phyloP scores from a whole-genome alignment of 805 yeast genomes.

The Torulaspora maleeae region DNA sequence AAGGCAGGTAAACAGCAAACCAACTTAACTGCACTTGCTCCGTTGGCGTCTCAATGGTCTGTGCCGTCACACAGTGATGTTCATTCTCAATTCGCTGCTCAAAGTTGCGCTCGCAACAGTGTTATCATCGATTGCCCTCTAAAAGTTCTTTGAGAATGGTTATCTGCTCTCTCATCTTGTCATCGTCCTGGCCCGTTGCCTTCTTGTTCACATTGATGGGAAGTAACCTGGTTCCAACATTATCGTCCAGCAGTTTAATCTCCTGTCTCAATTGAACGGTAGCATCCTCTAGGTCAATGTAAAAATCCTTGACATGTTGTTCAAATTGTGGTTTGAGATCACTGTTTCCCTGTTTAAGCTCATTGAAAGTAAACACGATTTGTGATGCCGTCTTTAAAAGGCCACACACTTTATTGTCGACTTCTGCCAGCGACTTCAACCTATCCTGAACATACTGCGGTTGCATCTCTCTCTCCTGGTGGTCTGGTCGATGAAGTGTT shows the following conservation, averaged over 20 bases:
- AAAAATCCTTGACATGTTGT: constrained; percentile 27
- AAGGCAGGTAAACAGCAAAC: too few relatives aligned
- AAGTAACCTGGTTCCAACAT: constrained; percentile 29
- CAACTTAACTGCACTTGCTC: too few relatives aligned
- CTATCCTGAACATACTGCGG: constrained; percentile 32
- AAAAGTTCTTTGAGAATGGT: constrained; percentile 15
- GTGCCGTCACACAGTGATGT: too few relatives aligned
- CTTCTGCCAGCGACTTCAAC: constrained; percentile 24
- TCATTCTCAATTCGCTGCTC: too few relatives aligned
- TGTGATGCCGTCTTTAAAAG: constrained; percentile 31
- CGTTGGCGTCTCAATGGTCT: too few relatives aligned
- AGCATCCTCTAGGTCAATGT: constrained; percentile 24
- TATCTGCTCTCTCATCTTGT: constrained; percentile 30
- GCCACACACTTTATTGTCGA: constrained; percentile 27
- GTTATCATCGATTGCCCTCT: background rate
- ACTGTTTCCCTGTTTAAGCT: constrained; percentile 31
- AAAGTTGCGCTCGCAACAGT: too few relatives aligned
- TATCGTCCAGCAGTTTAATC: constrained; percentile 30
- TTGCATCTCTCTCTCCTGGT: constrained; percentile 18
- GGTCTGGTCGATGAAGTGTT: background rate
- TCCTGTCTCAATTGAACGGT: constrained; percentile 25
- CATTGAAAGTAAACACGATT: constrained; percentile 30
- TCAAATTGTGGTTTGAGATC: constrained; percentile 30
- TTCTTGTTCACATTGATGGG: constrained; percentile 33
- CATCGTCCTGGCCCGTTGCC: constrained; percentile 34